Evolutionary conservation across 177 flowering plant species (phyloP), one percentile per base, ranked within the genome.

Genomic region (Vitis hybrid): DNA sequence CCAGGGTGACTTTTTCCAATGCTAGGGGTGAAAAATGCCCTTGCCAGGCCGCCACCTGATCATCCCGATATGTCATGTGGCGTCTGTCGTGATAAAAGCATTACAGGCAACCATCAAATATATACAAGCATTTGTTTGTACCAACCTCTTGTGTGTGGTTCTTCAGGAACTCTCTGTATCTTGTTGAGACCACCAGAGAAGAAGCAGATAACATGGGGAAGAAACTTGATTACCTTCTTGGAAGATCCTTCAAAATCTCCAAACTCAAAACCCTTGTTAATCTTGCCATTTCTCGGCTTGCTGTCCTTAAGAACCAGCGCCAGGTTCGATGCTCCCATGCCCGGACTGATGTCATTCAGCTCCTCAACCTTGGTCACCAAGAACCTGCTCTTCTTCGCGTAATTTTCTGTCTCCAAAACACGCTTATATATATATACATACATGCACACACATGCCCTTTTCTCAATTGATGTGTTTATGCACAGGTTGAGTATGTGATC

Each of bases 381-480:
- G 87, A 92, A 7, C 81, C 84, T 2, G 94, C 96, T 72, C 90
- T 91, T 63, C 84, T 85, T n/a, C 83, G 96, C 18, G 94, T 90
- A 84, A 58, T 1, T 56, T 24, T 56, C 13, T 18, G 2, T 4
- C 18, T 61, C 6, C 4, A 27, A 7, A 41, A 41, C 46, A 41
- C 9, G 46, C 46, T 41, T 41, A 41, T 41, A 41, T 8, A 41
- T 41, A 7, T n/a, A n/a, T n/a, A n/a, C n/a, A n/a, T n/a, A n/a
- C n/a, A n/a, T n/a, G n/a, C n/a, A n/a, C 9, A 41, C 46, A 41
- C 46, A 41, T 41, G 9, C 46, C 46, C 9, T 41, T 41, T 41
- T 41, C 46, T 41, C 46, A 41, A 41, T 41, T 8, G 46, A 41
- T 48, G 61, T 63, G 53, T 32, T 60, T 32, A 6, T 24, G 66